Percentiles rank a stretch among this genome's conserved stretches.
Evolutionary conservation across 495 filamentous ascomycete species (phyloP).

Genomic region (Tuber calosporum): DNA sequence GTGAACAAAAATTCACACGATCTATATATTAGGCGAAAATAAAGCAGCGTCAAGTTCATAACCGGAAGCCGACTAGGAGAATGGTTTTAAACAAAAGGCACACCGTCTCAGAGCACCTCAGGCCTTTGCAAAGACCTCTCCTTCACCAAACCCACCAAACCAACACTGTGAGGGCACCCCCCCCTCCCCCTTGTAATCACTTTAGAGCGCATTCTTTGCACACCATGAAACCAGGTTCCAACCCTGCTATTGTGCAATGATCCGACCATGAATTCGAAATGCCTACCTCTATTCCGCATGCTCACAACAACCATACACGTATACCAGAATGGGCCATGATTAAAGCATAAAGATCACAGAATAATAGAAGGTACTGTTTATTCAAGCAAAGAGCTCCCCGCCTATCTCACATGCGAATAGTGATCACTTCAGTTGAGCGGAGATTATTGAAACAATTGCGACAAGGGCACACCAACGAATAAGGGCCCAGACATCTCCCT

Average conservation of each 20-base stretch:
- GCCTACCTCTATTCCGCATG: slow-evolving; percentile 40
- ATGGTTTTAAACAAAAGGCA: slow-evolving; percentile 20
- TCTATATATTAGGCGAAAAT: too few species aligned
- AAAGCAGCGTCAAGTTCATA: slow-evolving; percentile 1
- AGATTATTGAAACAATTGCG: too few species aligned
- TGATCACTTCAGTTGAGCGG: too few species aligned
- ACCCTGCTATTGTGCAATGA: slow-evolving; percentile 45
- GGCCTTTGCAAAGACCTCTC: slow-evolving; percentile 31
- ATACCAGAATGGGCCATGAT: slow-evolving; percentile 48
- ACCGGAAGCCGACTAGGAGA: slow-evolving; percentile 30
- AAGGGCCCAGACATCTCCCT: too few species aligned
- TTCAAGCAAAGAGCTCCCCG: too few species aligned
- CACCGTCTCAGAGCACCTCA: slow-evolving; percentile 7
- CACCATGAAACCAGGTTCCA: slow-evolving; percentile 60
- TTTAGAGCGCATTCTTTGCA: slow-evolving; percentile 65
- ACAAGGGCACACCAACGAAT: too few species aligned
- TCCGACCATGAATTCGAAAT: slow-evolving; percentile 11
- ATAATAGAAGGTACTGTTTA: too few species aligned
- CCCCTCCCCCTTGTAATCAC: slow-evolving; percentile 46
- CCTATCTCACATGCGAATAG: too few species aligned
- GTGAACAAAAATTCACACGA: too few species aligned
- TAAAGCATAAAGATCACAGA: too few species aligned
- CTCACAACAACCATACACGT: slow-evolving; percentile 40
- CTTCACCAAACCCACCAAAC: slow-evolving; percentile 25
- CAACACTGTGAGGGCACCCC: slow-evolving; percentile 22